Evolutionary conservation across 345 rosid species (phyloP).

Genomic region (Citrus cavaleriei): DNA sequence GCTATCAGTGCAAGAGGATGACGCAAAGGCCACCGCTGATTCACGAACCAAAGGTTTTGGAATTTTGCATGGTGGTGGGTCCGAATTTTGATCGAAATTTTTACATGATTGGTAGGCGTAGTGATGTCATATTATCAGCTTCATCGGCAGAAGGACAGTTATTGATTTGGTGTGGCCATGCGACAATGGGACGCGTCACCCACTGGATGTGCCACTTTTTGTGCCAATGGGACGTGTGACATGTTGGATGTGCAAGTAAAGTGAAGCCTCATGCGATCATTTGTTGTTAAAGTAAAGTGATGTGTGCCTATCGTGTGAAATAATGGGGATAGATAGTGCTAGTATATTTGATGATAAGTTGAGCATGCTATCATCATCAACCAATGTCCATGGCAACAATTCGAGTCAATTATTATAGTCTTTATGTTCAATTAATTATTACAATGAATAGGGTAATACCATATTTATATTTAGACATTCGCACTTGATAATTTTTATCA

Average conservation of each 20-base stretch:
- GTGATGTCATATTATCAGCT: not conserved
- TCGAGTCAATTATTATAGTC: fast-evolving
- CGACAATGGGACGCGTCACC: not conserved
- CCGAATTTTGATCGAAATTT: not conserved
- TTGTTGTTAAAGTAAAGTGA: not conserved
- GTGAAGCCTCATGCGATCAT: not conserved
- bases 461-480: too few relatives aligned
- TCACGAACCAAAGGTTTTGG: not conserved
- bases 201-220: not conserved
- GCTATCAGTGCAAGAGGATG: not conserved
- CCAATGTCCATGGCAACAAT: too few relatives aligned
- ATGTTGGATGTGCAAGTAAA: not conserved
- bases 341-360: too few relatives aligned
- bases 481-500: too few relatives aligned
- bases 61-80: not conserved
- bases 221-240: not conserved
- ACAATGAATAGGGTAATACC: too few relatives aligned
- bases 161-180: not conserved
- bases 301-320: not conserved
- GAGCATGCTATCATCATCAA: too few relatives aligned
- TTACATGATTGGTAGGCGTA: not conserved
- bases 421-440: too few relatives aligned
- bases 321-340: not conserved
- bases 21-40: not conserved
- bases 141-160: not conserved